These are phyloP conservation scores for Solanum chilense DNA, from an alignment of 257 asterid species.

Conservation along the genomic window DNA sequence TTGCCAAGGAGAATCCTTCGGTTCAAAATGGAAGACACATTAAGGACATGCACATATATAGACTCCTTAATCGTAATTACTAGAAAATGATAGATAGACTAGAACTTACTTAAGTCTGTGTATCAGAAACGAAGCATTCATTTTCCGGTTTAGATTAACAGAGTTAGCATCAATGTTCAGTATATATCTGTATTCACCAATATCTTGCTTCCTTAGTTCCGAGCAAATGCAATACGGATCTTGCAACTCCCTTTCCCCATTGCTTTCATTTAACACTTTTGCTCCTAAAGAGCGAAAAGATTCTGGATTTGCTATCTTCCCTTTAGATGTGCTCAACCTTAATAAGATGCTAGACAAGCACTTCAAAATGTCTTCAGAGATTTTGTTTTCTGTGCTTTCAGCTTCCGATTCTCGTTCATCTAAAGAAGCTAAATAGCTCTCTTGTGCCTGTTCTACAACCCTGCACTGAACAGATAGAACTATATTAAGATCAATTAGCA, in stretches of 20 bases:
- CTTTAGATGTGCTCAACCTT: slow-evolving; percentile 50
- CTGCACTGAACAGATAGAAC: slow-evolving; percentile 44
- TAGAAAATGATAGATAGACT: neutral
- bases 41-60: neutral
- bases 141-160: slow-evolving; percentile 37
- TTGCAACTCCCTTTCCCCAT: slow-evolving; percentile 18
- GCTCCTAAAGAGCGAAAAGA: slow-evolving; percentile 24
- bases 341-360: slow-evolving; percentile 50
- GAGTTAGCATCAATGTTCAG: slow-evolving; percentile 36
- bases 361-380: slow-evolving; percentile 58
- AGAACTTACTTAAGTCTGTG: slow-evolving; percentile 45
- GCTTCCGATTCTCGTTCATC: slow-evolving; percentile 30
- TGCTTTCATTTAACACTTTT: slow-evolving; percentile 8
- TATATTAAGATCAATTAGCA: neutral
- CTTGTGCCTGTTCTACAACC: slow-evolving; percentile 43
- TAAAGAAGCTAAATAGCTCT: slow-evolving; percentile 42
- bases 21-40: neutral
- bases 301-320: slow-evolving; percentile 46
- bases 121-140: slow-evolving; percentile 42
- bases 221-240: slow-evolving; percentile 42
- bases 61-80: neutral
- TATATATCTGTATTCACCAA: slow-evolving; percentile 41
- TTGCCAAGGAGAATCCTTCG: slow-evolving; percentile 63
- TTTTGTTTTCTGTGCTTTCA: slow-evolving; percentile 43
- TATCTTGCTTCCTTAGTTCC: slow-evolving; percentile 26